A percentile compares a stretch with the other conserved stretches of the same genome.
These are phyloP conservation scores for Diaporthe capsici DNA, from an alignment of 2,329 filamentous ascomycete genomes.

Conservation along the genomic window DNA sequence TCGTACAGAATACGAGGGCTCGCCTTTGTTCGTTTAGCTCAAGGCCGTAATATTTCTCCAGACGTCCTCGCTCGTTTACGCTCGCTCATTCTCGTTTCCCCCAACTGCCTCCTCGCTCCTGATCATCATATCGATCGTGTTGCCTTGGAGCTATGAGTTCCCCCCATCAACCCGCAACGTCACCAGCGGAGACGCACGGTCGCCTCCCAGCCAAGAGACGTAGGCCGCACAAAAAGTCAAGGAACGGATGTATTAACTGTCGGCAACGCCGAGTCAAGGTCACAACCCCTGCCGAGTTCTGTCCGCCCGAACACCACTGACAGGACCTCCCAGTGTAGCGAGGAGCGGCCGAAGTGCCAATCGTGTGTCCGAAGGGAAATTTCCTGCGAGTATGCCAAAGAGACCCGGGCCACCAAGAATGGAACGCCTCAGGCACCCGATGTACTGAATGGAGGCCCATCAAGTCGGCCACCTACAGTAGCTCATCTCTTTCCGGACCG, in stretches of 20 bases:
- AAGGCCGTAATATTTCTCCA: neutral
- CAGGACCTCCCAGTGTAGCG: neutral
- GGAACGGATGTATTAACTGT: neutral
- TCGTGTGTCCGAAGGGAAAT: neutral
- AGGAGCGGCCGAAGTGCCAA: neutral
- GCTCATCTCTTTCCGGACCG: neutral
- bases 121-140: neutral
- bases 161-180: neutral
- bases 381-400: neutral
- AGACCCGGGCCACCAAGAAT: neutral
- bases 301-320: neutral
- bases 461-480: neutral
- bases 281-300: neutral
- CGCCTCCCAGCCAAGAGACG: neutral
- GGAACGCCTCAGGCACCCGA: neutral
- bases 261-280: slow-evolving; percentile 6
- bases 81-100: neutral
- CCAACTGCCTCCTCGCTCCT: neutral
- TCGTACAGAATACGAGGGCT: neutral
- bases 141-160: neutral
- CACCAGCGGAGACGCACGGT: neutral
- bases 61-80: neutral
- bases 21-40: neutral
- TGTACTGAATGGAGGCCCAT: neutral
- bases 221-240: neutral